Evolutionary conservation across 169 alveolate genomes (phyloP).

Genomic region (Cryptosporidium viatorum): DNA sequence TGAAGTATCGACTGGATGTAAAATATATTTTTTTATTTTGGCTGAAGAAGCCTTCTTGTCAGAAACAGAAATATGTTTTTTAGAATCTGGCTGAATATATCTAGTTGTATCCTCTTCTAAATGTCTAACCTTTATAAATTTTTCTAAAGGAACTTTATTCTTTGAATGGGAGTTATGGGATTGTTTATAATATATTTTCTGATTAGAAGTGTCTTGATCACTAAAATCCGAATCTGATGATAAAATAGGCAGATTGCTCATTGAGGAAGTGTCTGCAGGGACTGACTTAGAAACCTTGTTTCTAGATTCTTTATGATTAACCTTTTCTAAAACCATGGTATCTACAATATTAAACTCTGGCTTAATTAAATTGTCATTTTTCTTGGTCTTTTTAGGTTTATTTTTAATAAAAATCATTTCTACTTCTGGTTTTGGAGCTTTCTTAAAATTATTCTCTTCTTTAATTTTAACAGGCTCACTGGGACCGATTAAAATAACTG

Average conservation of each 20-base stretch:
- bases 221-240: neutral
- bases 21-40: neutral
- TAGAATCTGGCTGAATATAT: neutral
- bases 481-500: neutral
- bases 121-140: neutral
- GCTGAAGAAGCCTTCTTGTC: neutral
- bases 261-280: neutral
- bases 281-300: neutral
- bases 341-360: neutral
- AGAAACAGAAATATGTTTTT: neutral
- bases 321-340: neutral
- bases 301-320: neutral
- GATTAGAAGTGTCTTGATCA: neutral
- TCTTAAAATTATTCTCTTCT: neutral
- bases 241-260: neutral
- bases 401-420: neutral
- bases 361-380: neutral
- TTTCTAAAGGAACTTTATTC: neutral
- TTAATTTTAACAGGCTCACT: neutral
- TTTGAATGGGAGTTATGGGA: neutral
- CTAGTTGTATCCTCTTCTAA: neutral
- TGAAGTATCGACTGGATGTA: neutral
- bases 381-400: neutral
- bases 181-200: neutral
- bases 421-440: neutral